Conservation (phyloP, 2,329 filamentous ascomycete genomes). For the Beauveria varroae region DNA sequence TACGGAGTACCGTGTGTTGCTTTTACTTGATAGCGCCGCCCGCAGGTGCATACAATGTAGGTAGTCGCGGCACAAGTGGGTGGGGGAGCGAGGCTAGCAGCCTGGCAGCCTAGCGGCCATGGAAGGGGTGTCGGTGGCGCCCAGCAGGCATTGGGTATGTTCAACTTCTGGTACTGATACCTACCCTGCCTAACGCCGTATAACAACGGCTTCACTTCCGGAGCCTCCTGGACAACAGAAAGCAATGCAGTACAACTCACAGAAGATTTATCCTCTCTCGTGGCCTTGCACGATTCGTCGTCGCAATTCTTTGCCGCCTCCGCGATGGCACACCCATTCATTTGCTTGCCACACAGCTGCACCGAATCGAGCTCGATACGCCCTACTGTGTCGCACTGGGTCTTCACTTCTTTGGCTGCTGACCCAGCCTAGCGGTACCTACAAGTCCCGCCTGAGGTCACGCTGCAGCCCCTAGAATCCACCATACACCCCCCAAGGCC, state of each 20-base stretch:
- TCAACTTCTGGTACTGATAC: too few species aligned
- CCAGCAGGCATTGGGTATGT: neutral
- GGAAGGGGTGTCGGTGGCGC: too few species aligned
- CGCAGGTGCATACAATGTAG: neutral
- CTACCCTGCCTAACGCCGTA: neutral
- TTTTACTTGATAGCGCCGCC: neutral
- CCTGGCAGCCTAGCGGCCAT: too few species aligned
- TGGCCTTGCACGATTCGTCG: neutral
- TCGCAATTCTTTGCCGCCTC: neutral
- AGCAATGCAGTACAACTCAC: neutral
- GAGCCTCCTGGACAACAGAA: neutral
- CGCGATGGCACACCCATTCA: neutral
- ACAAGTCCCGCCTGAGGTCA: neutral
- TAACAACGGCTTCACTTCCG: neutral
- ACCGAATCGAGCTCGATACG: neutral
- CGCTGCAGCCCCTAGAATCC: neutral
- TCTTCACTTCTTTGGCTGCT: neutral
- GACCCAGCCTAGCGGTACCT: constrained; percentile 5
- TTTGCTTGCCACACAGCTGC: neutral
- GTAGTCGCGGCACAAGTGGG: neutral
- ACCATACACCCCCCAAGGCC: neutral
- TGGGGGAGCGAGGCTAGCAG: too few species aligned
- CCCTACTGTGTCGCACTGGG: neutral
- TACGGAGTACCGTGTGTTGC: neutral
- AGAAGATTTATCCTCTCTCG: neutral